Evolutionary conservation across 495 filamentous ascomycete genomes (phyloP), one percentile per base, ranked within the genome.

Genomic region (Neohortaea acidophila): DNA sequence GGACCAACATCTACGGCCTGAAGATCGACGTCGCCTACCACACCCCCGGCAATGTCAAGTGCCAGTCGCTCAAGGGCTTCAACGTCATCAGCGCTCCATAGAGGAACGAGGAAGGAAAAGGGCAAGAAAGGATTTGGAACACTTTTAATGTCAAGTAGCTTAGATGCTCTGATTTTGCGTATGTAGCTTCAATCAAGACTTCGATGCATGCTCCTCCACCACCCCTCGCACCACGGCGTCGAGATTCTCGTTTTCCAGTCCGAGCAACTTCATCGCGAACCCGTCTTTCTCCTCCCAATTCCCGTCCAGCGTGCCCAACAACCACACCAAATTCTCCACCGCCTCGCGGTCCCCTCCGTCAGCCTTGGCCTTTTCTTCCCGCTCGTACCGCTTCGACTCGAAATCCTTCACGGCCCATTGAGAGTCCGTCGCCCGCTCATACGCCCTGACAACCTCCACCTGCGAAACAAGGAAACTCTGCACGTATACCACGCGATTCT

Each of bases 401-500:
- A 51, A 54, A 2, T 57, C 39, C n/a, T 39, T 52, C 3, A 66
- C 45, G 0, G 47, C 52, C 60, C 61, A 72, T 30, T 59, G 57
- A 35, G 49, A 43, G 5, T 57, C 60, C 2, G 60, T 62, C 1
- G 47, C 50, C 14, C 59, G 54, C 51, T 72, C 63, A n/a, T 65
- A 44, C 6, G 57, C 53, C 0, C 45, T 41, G 3, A 73, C 44
- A 8, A 73, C 50, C 22, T 73, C 58, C 2, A 51, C 47, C 55
- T 72, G 70, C 2, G 57, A 59, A 4, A 58, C 54, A 18, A 45
- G 57, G 32, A 69, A 60, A 13, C 59, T 63, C 11, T 61, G 53
- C 27, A 72, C 51, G 44, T 58, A 66, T 13, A 74, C 38, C 49
- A 65, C 62, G 39, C 53, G 46, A 49, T 74, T 70, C n/a, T 43